Evolutionary conservation across 768 basidiomycete genomes (phyloP).

Genomic region (Udeniomyces megalosporus): DNA sequence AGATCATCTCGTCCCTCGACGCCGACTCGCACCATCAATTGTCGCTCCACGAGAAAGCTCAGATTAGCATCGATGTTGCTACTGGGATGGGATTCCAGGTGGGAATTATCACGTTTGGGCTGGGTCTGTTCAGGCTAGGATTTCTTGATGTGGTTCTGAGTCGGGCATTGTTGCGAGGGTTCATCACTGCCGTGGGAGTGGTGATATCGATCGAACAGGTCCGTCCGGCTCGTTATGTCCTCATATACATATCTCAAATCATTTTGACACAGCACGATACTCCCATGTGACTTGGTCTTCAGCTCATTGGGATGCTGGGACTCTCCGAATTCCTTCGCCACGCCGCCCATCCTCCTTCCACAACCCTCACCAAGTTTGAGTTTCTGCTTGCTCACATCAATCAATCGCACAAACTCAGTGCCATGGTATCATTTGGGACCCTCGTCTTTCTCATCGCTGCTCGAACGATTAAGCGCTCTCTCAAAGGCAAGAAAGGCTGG

Average conservation of each 20-base stretch:
- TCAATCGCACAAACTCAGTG: slow-evolving; percentile 44
- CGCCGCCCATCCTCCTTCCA: slow-evolving; percentile 21
- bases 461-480: slow-evolving; percentile 31
- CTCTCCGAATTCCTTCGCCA: slow-evolving; percentile 32
- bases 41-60: slow-evolving; percentile 32
- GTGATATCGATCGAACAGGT: slow-evolving; percentile 62
- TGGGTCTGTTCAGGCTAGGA: slow-evolving; percentile 76
- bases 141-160: slow-evolving; percentile 89
- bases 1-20: slow-evolving; percentile 37
- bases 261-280: too few relatives aligned
- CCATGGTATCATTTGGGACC: slow-evolving; percentile 55
- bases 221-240: slow-evolving; percentile 27
- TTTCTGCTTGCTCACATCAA: slow-evolving; percentile 49
- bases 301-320: slow-evolving; percentile 81
- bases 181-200: slow-evolving; percentile 40
- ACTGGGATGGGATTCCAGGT: slow-evolving; percentile 72
- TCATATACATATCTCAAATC: too few relatives aligned
- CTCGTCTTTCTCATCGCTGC: slow-evolving; percentile 49
- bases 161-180: slow-evolving; percentile 71
- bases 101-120: slow-evolving; percentile 64
- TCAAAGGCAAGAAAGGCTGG: slow-evolving; percentile 30
- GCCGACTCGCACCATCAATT: slow-evolving; percentile 34
- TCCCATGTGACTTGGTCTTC: slow-evolving; percentile 33
- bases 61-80: slow-evolving; percentile 48
- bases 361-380: slow-evolving; percentile 56